Conservation (phyloP, 2,329 filamentous ascomycete species). For the Aspergillus costaricaensis region DNA sequence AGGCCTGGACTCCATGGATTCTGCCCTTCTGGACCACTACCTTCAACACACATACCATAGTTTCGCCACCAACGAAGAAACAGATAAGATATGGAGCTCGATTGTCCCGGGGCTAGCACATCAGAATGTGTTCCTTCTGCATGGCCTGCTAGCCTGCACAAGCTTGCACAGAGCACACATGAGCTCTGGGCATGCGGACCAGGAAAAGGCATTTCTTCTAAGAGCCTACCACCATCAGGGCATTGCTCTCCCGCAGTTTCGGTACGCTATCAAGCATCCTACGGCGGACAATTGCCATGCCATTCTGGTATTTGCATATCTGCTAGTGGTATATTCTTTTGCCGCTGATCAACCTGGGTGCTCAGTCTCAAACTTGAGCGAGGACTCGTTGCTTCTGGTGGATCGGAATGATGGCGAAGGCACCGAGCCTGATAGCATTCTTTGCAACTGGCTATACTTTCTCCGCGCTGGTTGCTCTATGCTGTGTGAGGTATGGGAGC, state of each 20-base stretch:
- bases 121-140: not conserved
- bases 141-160: slow-evolving; percentile 10
- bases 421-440: not conserved
- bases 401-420: not conserved
- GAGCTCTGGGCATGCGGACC: not conserved
- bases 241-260: slow-evolving; percentile 2
- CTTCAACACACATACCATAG: not conserved
- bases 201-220: not conserved
- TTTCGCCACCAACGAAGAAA: not conserved
- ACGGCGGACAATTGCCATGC: slow-evolving; percentile 5
- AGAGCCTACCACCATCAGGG: not conserved
- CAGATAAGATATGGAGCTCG: not conserved
- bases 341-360: not conserved
- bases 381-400: not conserved
- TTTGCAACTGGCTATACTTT: slow-evolving; percentile 7
- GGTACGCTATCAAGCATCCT: not conserved
- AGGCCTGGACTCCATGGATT: not conserved
- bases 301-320: slow-evolving; percentile 2
- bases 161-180: slow-evolving; percentile 1
- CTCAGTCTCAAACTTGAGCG: no score
- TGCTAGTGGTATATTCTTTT: slow-evolving; percentile 5
- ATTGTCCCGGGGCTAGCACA: not conserved
- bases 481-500: slow-evolving; percentile 5
- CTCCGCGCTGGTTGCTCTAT: slow-evolving; percentile 12
- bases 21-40: slow-evolving; percentile 2